Conservation (phyloP, 495 filamentous ascomycete species). For the Xylaria nigripes region DNA sequence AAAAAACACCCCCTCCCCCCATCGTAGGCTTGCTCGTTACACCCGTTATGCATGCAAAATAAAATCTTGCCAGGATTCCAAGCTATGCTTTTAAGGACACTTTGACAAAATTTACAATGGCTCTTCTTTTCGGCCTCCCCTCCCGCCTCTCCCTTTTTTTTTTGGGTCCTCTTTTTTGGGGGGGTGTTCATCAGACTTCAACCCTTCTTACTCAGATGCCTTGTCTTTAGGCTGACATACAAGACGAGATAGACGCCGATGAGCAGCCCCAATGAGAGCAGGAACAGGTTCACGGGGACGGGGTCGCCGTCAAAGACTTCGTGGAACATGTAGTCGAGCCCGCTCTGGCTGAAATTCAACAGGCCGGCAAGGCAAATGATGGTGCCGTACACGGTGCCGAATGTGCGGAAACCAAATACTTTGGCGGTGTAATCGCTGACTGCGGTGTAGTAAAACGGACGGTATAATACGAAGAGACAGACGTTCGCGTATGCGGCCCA, state of each 20-base stretch:
- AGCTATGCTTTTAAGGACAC: no score
- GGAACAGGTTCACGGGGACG: constrained; percentile 63
- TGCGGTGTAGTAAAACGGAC: constrained; percentile 69
- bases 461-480: constrained; percentile 67
- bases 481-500: constrained; percentile 74
- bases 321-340: constrained; percentile 73
- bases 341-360: constrained; percentile 79
- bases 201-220: constrained; percentile 12
- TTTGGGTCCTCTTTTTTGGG: no score
- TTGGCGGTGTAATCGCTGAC: constrained; percentile 85
- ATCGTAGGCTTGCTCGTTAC: no score
- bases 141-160: no score
- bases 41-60: no score
- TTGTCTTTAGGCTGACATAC: constrained; percentile 43
- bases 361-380: constrained; percentile 85
- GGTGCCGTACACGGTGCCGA: constrained; percentile 92
- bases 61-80: no score
- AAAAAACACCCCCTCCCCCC: no score
- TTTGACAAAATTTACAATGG: no score
- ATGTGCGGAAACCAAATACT: constrained; percentile 92
- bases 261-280: constrained; percentile 52
- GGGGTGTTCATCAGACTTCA: no score
- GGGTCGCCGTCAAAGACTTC: constrained; percentile 63
- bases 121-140: no score
- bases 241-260: constrained; percentile 52